Percentiles rank a stretch among this genome's conserved stretches.
Conservation (phyloP, 345 rosid species). For the Eucalyptus cloeziana region DNA sequence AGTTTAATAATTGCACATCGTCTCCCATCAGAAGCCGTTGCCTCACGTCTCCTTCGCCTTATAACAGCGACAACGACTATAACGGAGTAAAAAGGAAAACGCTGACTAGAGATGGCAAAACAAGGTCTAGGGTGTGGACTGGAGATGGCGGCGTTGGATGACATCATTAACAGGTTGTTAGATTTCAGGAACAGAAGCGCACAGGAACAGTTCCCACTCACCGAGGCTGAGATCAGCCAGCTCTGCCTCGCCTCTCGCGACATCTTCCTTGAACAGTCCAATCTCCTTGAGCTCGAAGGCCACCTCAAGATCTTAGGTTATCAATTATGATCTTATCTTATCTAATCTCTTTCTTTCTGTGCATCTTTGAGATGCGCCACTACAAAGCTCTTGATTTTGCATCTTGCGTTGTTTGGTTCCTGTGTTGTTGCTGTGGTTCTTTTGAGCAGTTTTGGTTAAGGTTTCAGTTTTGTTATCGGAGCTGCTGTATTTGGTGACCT, state of each 20-base stretch:
- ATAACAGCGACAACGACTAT: neutral
- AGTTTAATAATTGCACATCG: neutral
- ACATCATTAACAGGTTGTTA: constrained; percentile 54
- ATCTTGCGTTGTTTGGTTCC: neutral
- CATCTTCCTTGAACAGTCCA: constrained; percentile 78
- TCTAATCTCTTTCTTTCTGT: neutral
- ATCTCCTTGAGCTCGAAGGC: constrained; percentile 81
- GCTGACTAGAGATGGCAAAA: neutral
- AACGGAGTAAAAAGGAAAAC: neutral
- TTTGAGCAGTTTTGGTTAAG: neutral
- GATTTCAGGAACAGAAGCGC: constrained; percentile 42
- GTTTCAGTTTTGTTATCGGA: neutral
- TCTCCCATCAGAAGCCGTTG: neutral
- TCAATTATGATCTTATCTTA: neutral
- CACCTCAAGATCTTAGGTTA: constrained; percentile 94
- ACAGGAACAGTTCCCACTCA: constrained; percentile 68
- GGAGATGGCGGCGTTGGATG: constrained; percentile 52
- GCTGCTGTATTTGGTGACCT: neutral
- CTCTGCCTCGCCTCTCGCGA: constrained; percentile 50
- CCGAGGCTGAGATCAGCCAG: constrained; percentile 77
- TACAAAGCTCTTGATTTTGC: neutral
- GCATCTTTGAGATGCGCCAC: neutral
- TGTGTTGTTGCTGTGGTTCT: neutral
- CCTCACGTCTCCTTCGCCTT: neutral
- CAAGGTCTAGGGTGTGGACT: constrained; percentile 13